Evolutionary conservation across 441 rosid species (phyloP).

Genomic region (Erodium trifolium): DNA sequence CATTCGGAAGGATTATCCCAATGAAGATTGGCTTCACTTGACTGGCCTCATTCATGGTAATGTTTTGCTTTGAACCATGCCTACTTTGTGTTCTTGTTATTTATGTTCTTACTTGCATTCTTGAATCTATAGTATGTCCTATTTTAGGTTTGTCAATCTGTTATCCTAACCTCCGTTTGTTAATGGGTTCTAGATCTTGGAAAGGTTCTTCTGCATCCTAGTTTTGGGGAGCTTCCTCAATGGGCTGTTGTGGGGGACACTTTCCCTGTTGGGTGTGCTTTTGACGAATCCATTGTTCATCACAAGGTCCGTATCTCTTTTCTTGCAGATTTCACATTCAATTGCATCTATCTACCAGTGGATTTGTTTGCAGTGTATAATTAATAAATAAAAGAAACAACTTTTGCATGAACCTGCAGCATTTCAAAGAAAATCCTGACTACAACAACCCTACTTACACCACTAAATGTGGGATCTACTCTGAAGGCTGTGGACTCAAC

Average conservation of each 20-base stretch:
- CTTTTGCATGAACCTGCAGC: slow-evolving; percentile 28
- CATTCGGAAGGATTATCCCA: slow-evolving; percentile 61
- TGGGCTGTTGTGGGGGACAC: slow-evolving; percentile 96
- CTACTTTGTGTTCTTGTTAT: background rate
- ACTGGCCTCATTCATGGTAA: slow-evolving; percentile 84
- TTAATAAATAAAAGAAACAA: background rate
- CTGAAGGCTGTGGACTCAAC: slow-evolving; percentile 44
- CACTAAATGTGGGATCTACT: slow-evolving; percentile 59
- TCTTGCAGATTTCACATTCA: background rate
- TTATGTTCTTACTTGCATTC: background rate
- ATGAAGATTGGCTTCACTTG: slow-evolving; percentile 81
- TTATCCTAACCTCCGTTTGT: background rate
- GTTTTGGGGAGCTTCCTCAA: slow-evolving; percentile 73
- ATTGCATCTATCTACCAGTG: background rate
- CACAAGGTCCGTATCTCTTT: slow-evolving; percentile 41
- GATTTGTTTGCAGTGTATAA: background rate
- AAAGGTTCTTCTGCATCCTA: slow-evolving; percentile 66
- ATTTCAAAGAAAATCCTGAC: slow-evolving; percentile 60
- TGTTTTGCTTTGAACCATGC: background rate
- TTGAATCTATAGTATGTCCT: background rate
- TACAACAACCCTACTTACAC: slow-evolving; percentile 37
- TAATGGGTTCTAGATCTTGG: slow-evolving; percentile 48
- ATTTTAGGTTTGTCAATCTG: background rate
- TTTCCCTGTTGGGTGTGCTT: slow-evolving; percentile 71
- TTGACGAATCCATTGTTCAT: slow-evolving; percentile 39